Conservation (phyloP, 768 basidiomycete species). For the Tephrocybe sp. region DNA sequence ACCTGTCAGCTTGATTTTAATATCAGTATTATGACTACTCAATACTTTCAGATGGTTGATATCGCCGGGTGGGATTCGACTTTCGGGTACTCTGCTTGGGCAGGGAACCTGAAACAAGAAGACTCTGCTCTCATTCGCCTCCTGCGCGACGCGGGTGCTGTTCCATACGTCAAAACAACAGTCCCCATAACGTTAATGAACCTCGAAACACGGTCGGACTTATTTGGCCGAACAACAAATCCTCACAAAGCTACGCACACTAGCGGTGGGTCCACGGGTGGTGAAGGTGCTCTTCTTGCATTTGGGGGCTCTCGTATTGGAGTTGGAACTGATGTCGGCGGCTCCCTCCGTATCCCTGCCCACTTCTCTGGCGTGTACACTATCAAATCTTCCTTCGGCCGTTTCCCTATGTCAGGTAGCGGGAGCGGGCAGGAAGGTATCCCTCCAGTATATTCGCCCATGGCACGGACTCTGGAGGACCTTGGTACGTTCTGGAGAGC, state of each 20-base stretch:
- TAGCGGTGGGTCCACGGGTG: constrained; percentile 66
- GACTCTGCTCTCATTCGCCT: constrained; percentile 53
- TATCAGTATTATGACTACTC: constrained; percentile 21
- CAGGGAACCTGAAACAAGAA: constrained; percentile 40
- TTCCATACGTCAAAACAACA: constrained; percentile 66
- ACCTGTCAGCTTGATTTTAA: too few relatives aligned
- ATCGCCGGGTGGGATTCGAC: constrained; percentile 56
- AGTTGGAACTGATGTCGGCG: constrained; percentile 70
- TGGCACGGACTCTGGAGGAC: constrained; percentile 61
- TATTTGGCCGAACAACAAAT: constrained; percentile 60
- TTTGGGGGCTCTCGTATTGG: constrained; percentile 60
- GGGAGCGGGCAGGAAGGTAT: constrained; percentile 49
- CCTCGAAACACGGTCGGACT: constrained; percentile 52
- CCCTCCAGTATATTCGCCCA: constrained; percentile 53
- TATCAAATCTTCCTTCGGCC: constrained; percentile 50
- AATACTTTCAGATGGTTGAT: constrained; percentile 38
- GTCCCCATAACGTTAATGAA: constrained; percentile 56
- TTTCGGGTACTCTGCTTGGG: constrained; percentile 55
- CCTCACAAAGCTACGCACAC: constrained; percentile 53
- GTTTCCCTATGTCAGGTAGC: constrained; percentile 49
- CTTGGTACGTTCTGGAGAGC: constrained; percentile 65
- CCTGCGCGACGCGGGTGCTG: constrained; percentile 58
- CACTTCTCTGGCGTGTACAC: constrained; percentile 65
- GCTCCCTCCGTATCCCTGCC: constrained; percentile 65
- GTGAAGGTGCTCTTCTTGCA: constrained; percentile 64